Evolutionary conservation across 1,284 basidiomycete species (phyloP).

Genomic region (Ganoderma lucidum): DNA sequence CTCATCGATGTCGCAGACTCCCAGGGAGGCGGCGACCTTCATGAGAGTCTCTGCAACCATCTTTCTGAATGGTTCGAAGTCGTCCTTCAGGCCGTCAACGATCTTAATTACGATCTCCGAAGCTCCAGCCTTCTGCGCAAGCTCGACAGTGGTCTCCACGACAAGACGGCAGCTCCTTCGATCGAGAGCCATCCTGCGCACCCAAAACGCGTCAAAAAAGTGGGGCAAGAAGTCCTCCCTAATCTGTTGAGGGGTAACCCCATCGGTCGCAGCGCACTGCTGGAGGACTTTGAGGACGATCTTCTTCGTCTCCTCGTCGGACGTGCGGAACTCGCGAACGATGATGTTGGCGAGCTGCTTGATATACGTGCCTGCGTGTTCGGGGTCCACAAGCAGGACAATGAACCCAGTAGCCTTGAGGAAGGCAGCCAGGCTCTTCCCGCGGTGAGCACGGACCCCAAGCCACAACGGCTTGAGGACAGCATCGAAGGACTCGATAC

Average conservation of each 20-base stretch:
- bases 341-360: conserved; percentile 97
- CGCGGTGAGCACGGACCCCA: conserved; percentile 96
- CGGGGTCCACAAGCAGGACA: conserved; percentile 99
- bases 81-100: conserved; percentile 97
- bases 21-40: conserved; percentile 91
- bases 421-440: conserved; percentile 98
- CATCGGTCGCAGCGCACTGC: conserved; percentile 98
- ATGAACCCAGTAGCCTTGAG: conserved; percentile 99
- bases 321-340: conserved; percentile 99
- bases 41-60: conserved; percentile 99
- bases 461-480: conserved; percentile 98
- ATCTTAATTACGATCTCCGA: conserved; percentile 94
- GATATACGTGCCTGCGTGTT: conserved; percentile 97
- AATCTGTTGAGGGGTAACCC: conserved; percentile 93
- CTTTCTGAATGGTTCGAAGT: conserved; percentile 96
- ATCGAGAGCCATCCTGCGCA: conserved; percentile 96
- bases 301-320: conserved; percentile 99
- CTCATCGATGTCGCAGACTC: conserved; percentile 97
- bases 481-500: conserved; percentile 99
- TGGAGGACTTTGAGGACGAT: conserved; percentile 99
- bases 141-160: conserved; percentile 97
- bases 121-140: conserved; percentile 96
- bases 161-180: conserved; percentile 96
- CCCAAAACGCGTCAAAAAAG: conserved; percentile 99
- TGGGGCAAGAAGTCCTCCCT: conserved; percentile 97